phyloP scores from a whole-genome alignment of 1,139 yeast genomes.

The Yamadazyma spencermartinsiae region DNA sequence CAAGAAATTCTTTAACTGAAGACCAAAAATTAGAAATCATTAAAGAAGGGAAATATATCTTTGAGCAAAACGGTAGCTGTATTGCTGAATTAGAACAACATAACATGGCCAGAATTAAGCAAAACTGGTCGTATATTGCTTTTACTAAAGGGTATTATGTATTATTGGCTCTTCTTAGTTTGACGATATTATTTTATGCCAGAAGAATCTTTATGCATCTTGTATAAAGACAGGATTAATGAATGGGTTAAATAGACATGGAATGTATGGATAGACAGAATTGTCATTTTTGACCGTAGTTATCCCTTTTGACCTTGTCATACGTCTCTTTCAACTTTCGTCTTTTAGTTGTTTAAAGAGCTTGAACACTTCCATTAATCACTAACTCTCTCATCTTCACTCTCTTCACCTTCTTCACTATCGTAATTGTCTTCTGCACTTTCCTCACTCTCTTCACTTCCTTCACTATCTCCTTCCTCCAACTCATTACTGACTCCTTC shows the following conservation, averaged over 20 bases:
- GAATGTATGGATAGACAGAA: not conserved
- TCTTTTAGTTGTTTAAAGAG: no score
- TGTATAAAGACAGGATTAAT: conserved; percentile 4
- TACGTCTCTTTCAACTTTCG: no score
- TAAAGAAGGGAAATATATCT: conserved; percentile 66
- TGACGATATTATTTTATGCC: conserved; percentile 28
- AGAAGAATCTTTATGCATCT: conserved; percentile 23
- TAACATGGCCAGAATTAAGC: conserved; percentile 57
- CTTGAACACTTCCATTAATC: no score
- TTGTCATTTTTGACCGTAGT: no score
- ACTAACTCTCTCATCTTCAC: conserved; percentile 6
- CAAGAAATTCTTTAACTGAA: conserved; percentile 68
- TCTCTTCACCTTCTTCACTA: conserved; percentile 7
- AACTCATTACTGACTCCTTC: conserved; percentile 34
- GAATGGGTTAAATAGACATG: not conserved
- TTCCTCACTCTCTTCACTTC: conserved; percentile 6
- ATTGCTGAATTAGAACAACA: conserved; percentile 65
- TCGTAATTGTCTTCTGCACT: conserved; percentile 11
- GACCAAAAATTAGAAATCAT: conserved; percentile 69
- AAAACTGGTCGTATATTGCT: conserved; percentile 57
- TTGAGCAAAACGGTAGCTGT: conserved; percentile 60
- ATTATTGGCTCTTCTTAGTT: conserved; percentile 23
- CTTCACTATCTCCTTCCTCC: conserved; percentile 5
- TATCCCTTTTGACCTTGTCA: no score
- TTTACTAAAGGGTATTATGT: conserved; percentile 50